Base-by-base conservation (phyloP, 805 yeast species). In the Candida wancherniae region DNA sequence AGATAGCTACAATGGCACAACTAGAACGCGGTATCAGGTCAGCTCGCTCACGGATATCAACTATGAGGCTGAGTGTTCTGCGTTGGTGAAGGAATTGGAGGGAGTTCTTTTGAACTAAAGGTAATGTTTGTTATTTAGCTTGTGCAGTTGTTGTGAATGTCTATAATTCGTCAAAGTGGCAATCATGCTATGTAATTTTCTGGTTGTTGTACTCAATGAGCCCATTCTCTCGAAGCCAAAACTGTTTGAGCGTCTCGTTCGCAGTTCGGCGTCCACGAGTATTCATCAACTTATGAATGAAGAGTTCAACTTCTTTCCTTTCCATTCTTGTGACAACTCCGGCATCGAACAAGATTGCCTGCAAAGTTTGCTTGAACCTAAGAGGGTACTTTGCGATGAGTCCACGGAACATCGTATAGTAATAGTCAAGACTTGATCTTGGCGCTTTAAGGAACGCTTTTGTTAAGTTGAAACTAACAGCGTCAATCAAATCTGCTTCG, bases 1-100 rank as follows among this genome's bases (percentile, higher is more conserved):
- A 49, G 97, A 92, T 50, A 76, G 72, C 39, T 92, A 84, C 57
- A 82, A 87, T 47, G 95, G 87, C 31, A 74, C 71, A 27, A 71
- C 74, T 18, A 73, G 90, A 55, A 76, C 84, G 11, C 75, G 96
- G 54, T 85, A 80, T 53, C 80, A 80, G 34, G 84, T 75, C 3
- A 63, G 75, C 28, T 68, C 71, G 10, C 43, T 80, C 16, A 65
- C 66, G 30, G 65, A 65, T 22, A 48, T 84, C 31, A 77, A 80
- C 45, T 80, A 55, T 49, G 61, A 59, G 33, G 67, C 67, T 19
- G 94, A 84, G 56, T 69, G 77, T 36, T 82, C 75, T 26, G 71
- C 57, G 29, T 65, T 84, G 48, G 67, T 71, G 19, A 65, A 63
- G 34, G 55, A 58, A 22, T 57, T 76, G 48, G 48, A 45, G 31